Conservation (phyloP, 176 grass and related monocot genomes). For the Sorghum bicolor region DNA sequence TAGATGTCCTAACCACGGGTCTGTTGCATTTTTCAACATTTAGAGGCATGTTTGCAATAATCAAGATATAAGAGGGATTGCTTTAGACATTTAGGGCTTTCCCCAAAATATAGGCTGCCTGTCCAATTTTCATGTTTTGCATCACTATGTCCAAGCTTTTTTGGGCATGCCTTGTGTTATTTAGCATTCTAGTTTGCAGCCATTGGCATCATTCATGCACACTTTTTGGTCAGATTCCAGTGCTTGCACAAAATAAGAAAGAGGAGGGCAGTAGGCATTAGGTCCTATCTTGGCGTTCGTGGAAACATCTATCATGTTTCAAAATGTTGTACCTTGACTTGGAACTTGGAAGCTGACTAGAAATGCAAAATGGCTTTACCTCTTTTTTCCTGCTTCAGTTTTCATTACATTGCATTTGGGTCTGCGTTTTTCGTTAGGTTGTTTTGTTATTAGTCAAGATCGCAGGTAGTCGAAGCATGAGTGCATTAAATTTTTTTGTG, state of each 20-base stretch:
- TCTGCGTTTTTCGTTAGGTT: neutral
- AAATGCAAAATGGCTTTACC: neutral
- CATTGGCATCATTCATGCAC: neutral
- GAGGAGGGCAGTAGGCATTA: neutral
- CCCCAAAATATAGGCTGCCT: neutral
- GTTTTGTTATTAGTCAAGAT: constrained; percentile 6
- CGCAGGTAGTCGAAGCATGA: neutral
- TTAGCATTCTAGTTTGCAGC: neutral
- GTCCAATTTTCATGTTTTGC: neutral
- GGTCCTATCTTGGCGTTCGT: constrained; percentile 3
- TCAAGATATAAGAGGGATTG: neutral
- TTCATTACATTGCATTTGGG: neutral
- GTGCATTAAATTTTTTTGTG: constrained; percentile 6
- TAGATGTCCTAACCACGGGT: neutral
- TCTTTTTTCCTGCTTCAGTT: neutral
- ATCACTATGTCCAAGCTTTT: neutral
- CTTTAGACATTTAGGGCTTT: neutral
- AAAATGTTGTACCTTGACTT: neutral
- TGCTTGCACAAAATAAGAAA: neutral
- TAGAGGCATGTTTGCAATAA: neutral
- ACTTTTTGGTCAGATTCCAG: neutral
- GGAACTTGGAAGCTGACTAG: neutral
- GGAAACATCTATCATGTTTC: neutral
- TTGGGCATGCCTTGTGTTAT: neutral
- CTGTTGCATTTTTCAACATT: neutral